Evolutionary conservation across 768 basidiomycete species (phyloP), one percentile per base, ranked within the genome.

Genomic region (Thelephora ganbajun): DNA sequence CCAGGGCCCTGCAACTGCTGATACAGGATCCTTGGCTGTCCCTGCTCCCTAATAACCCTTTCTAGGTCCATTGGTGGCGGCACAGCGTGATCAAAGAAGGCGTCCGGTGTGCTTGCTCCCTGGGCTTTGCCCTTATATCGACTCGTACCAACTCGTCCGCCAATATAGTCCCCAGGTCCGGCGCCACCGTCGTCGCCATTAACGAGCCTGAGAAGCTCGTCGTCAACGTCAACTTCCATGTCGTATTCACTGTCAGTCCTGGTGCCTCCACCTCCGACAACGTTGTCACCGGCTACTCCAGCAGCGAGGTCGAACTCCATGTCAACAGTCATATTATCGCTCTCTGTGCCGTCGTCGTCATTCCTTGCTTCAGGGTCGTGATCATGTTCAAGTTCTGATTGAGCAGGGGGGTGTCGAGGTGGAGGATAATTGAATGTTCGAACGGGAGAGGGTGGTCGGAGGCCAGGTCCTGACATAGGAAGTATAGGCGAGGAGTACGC

Each of bases 181-280:
- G 11, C 34, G 11, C 43, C 45, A n/a, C 57, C 51, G n/a, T 50
- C 63, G 53, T 77, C 80, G 55, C 81, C 39, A 41, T 41, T 83
- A 26, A 86, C 66, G 20, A 86, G 65, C 54, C 80, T 81, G 49
- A 84, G 68, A 44, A 85, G 61, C 61, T 85, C 83, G 52, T 81
- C 67, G 11, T 73, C 71, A 11, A 73, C 74, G 49, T 81, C 79
- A 19, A 79, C 72, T 47, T 79, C 66, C 58, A 62, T 65, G 66
- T 49, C 67, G 57, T 50, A 65, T 63, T 56, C 64, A 61, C 65
- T 36, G 13, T 18, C 57, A 53, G 46, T 57, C 56, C 26, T 61
- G 58, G 26, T 30, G 14, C 50, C 41, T 48, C 55, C 35, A 23
- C 51, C 52, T 6, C 53, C 52, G 20, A 56, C 58, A 13, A 9